Evolutionary conservation across 257 asterid genomes (phyloP).

Genomic region (Solanum peruvianum): DNA sequence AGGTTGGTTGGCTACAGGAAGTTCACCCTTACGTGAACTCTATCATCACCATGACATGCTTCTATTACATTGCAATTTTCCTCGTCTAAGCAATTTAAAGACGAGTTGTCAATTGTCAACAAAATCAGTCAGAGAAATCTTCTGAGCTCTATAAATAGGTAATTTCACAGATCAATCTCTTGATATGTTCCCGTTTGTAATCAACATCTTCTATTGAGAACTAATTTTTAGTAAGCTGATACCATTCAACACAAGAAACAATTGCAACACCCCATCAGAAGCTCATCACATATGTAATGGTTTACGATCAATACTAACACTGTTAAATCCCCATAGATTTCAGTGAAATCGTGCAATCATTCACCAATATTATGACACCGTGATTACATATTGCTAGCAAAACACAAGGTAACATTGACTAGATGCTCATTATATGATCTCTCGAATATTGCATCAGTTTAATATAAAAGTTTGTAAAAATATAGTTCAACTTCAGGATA

Average conservation of each 20-base stretch:
- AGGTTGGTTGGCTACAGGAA: not conserved
- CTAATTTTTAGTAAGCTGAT: slow-evolving; percentile 60
- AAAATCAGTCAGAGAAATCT: slow-evolving; percentile 12
- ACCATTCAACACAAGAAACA: not conserved
- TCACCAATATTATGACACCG: not conserved
- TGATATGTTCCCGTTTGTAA: slow-evolving; percentile 44
- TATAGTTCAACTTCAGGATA: not conserved
- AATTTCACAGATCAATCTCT: slow-evolving; percentile 12
- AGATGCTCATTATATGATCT: not conserved
- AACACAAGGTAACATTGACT: not conserved
- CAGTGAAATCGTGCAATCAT: not conserved
- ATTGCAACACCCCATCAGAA: not conserved
- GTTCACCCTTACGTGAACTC: slow-evolving; percentile 5
- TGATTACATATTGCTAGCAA: not conserved
- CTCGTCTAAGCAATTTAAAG: slow-evolving; percentile 7
- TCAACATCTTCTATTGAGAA: slow-evolving; percentile 73
- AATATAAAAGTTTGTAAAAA: not conserved
- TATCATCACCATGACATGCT: slow-evolving; percentile 5
- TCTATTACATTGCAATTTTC: slow-evolving; percentile 5
- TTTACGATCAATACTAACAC: not conserved
- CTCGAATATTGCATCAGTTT: not conserved
- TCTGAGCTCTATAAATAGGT: slow-evolving; percentile 16
- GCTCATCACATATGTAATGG: not conserved
- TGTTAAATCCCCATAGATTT: not conserved
- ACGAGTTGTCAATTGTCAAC: not conserved